phyloP scores from a whole-genome alignment of 768 basidiomycete species.

The Leccinum subtestaceum region DNA sequence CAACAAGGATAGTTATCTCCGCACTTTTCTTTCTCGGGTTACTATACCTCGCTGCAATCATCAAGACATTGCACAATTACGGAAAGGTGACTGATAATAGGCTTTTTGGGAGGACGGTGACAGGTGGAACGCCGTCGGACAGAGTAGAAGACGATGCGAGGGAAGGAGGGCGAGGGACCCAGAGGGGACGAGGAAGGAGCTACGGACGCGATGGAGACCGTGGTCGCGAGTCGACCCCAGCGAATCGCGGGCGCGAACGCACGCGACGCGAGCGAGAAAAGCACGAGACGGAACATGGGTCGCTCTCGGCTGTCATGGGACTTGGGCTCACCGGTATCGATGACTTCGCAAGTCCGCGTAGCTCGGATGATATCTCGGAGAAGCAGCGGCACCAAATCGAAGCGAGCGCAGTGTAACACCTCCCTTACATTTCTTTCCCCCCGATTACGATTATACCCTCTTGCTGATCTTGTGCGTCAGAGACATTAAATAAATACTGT shows the following conservation, averaged over 20 bases:
- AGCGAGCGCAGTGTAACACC: neutral
- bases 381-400: conserved; percentile 6
- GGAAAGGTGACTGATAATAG: conserved; percentile 28
- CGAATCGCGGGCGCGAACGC: conserved; percentile 14
- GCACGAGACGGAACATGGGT: conserved; percentile 10
- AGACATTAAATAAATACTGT: neutral
- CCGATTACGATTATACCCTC: neutral
- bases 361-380: conserved; percentile 14
- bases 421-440: neutral
- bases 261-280: conserved; percentile 3
- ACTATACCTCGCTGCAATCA: conserved; percentile 58
- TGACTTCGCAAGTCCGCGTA: conserved; percentile 9
- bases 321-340: conserved; percentile 28
- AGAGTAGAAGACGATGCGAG: neutral
- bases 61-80: conserved; percentile 61
- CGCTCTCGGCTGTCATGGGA: conserved; percentile 27
- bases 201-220: neutral
- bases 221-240: neutral
- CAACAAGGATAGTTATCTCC: conserved; percentile 55
- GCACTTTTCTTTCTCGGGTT: conserved; percentile 54
- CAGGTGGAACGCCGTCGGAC: neutral
- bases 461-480: neutral
- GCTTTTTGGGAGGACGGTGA: neutral
- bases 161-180: conserved; percentile 2
- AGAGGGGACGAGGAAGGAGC: conserved; percentile 1